Conservation (phyloP, 441 rosid species). For the Euphorbia schlechtendalii region DNA sequence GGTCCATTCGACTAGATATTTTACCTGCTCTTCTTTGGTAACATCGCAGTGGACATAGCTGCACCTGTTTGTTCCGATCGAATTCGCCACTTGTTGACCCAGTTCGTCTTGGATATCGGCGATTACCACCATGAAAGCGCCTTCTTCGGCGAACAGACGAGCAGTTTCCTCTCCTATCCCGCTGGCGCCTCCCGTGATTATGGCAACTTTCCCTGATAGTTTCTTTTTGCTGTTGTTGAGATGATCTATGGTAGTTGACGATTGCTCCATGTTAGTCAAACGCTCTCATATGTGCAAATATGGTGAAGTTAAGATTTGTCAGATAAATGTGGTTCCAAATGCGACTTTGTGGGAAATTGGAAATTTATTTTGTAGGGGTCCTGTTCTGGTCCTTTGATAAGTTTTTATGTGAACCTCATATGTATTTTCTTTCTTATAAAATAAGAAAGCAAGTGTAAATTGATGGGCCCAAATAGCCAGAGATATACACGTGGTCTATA, state of each 20-base stretch:
- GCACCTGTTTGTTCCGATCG: constrained; percentile 26
- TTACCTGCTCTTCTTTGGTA: constrained; percentile 33
- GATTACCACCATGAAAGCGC: constrained; percentile 27
- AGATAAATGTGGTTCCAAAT: too few relatives aligned
- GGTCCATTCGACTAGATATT: constrained; percentile 27
- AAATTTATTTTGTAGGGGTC: too few relatives aligned
- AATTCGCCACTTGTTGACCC: constrained; percentile 30
- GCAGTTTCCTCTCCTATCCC: constrained; percentile 44
- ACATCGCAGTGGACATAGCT: constrained; percentile 36
- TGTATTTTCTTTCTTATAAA: too few relatives aligned
- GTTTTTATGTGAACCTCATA: too few relatives aligned
- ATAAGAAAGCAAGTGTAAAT: too few relatives aligned
- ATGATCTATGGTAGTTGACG: not conserved
- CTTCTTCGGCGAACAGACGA: constrained; percentile 29
- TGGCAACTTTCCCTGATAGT: constrained; percentile 38
- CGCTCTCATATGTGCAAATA: too few relatives aligned
- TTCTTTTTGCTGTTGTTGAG: constrained; percentile 10
- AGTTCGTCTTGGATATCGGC: constrained; percentile 37
- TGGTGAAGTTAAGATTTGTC: too few relatives aligned
- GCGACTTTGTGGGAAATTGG: too few relatives aligned
- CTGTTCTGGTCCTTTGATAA: too few relatives aligned
- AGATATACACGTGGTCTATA: too few relatives aligned
- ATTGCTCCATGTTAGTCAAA: not conserved
- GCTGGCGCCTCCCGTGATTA: constrained; percentile 44
- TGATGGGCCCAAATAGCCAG: too few relatives aligned